Evolutionary conservation across 805 yeast genomes (phyloP).

Genomic region (Wickerhamomyces rabaulensis): DNA sequence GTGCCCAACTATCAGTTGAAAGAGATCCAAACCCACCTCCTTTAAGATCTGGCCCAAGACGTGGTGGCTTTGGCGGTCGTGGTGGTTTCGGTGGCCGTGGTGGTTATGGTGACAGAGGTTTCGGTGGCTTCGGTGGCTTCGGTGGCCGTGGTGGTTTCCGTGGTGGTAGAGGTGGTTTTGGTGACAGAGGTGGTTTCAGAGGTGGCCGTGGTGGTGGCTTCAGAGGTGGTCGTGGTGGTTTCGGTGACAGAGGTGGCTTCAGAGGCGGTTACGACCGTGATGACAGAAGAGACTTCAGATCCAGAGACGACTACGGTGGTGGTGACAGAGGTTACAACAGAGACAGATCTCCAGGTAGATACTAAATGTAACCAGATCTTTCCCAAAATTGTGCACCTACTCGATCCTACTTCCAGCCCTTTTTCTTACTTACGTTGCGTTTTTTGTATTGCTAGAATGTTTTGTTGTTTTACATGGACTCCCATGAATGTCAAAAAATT

Average conservation of each 20-base stretch:
- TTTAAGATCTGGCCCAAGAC: conserved; percentile 40
- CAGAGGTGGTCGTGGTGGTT: conserved; percentile 31
- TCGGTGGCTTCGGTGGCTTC: conserved; percentile 36
- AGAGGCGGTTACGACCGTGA: conserved; percentile 40
- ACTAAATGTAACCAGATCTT: conserved; percentile 27
- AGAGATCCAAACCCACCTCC: conserved; percentile 61
- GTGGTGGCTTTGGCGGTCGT: conserved; percentile 34
- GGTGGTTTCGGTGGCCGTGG: conserved; percentile 38
- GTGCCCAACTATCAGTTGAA: conserved; percentile 65
- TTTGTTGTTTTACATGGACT: neutral
- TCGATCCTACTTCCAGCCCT: neutral
- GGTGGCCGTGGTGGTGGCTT: conserved; percentile 37
- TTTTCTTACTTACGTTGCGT: neutral
- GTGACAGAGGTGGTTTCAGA: conserved; percentile 31
- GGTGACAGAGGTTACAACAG: conserved; percentile 45
- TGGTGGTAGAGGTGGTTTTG: conserved; percentile 30
- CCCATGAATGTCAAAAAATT: neutral
- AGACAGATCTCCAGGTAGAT: conserved; percentile 77
- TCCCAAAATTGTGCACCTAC: neutral
- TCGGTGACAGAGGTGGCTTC: conserved; percentile 31
- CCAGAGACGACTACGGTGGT: conserved; percentile 35
- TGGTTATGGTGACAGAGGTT: conserved; percentile 34
- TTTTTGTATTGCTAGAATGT: neutral
- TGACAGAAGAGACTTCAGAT: conserved; percentile 25
- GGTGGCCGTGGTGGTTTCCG: conserved; percentile 45